Conservation (phyloP, 768 basidiomycete species). For the Pisolithus sp. region DNA sequence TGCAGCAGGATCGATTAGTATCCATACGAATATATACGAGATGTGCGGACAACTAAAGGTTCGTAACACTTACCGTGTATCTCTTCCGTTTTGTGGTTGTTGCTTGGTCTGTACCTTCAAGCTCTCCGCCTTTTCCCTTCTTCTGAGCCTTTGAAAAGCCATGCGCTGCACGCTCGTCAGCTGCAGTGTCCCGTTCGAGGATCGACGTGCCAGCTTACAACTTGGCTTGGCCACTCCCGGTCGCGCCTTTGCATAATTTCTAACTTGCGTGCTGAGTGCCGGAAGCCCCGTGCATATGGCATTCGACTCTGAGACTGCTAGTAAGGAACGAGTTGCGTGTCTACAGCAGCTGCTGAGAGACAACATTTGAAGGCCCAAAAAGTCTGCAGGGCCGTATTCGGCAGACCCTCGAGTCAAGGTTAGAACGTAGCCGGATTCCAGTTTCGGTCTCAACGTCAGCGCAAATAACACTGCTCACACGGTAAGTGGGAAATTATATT, state of each 20-base stretch:
- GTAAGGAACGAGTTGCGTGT: neutral
- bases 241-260: neutral
- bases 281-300: neutral
- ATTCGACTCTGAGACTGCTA: neutral
- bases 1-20: slow-evolving; percentile 10
- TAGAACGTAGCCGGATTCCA: too few species aligned
- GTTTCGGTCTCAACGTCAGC: too few species aligned
- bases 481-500: too few species aligned
- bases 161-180: neutral
- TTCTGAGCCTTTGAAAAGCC: neutral
- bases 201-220: slow-evolving; percentile 9
- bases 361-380: neutral
- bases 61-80: slow-evolving; percentile 17
- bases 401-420: too few species aligned
- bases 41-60: too few species aligned
- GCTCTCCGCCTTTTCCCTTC: neutral
- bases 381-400: too few species aligned
- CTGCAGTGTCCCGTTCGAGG: neutral
- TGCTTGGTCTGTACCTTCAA: slow-evolving; percentile 15
- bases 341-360: neutral
- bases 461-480: too few species aligned
- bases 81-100: slow-evolving; percentile 18
- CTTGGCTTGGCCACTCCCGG: slow-evolving; percentile 10
- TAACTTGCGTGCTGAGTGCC: neutral
- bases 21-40: too few species aligned